Evolutionary conservation across 1,284 basidiomycete species (phyloP).

Genomic region (Singerocomus inundabilis): DNA sequence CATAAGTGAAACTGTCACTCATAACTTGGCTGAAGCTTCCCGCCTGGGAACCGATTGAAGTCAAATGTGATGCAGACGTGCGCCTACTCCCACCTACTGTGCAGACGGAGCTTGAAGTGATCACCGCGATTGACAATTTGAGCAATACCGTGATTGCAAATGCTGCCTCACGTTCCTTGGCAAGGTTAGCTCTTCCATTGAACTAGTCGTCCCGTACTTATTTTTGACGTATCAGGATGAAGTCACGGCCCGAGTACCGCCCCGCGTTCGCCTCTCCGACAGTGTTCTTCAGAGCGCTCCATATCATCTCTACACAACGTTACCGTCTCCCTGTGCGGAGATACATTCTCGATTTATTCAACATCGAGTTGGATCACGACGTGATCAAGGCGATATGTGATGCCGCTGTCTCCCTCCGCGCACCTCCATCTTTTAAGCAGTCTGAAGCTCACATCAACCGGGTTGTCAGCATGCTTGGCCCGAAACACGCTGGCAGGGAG

Average conservation of each 20-base stretch:
- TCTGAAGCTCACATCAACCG: conserved; percentile 47
- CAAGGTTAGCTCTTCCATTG: conserved; percentile 52
- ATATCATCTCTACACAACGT: conserved; percentile 83
- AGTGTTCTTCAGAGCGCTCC: conserved; percentile 81
- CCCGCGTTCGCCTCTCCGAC: conserved; percentile 75
- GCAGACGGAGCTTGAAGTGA: conserved; percentile 80
- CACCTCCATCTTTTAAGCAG: conserved; percentile 48
- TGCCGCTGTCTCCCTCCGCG: conserved; percentile 47
- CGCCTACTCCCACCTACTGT: conserved; percentile 65
- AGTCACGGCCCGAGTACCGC: conserved; percentile 73
- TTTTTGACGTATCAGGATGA: conserved; percentile 56
- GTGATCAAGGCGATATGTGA: conserved; percentile 53
- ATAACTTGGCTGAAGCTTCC: conserved; percentile 56
- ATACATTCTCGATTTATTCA: conserved; percentile 93
- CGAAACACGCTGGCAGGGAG: conserved; percentile 45
- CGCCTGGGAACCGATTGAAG: conserved; percentile 60
- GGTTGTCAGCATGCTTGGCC: conserved; percentile 56
- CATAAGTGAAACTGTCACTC: background rate
- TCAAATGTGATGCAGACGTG: conserved; percentile 44
- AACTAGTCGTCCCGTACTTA: background rate
- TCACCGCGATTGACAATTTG: conserved; percentile 89
- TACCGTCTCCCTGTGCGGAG: conserved; percentile 89
- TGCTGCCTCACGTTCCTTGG: conserved; percentile 83
- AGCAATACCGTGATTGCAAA: conserved; percentile 97
- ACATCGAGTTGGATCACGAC: conserved; percentile 67